Base-by-base conservation (phyloP, 2,329 filamentous ascomycete genomes). In the Thermothelomyces thermophilus region DNA sequence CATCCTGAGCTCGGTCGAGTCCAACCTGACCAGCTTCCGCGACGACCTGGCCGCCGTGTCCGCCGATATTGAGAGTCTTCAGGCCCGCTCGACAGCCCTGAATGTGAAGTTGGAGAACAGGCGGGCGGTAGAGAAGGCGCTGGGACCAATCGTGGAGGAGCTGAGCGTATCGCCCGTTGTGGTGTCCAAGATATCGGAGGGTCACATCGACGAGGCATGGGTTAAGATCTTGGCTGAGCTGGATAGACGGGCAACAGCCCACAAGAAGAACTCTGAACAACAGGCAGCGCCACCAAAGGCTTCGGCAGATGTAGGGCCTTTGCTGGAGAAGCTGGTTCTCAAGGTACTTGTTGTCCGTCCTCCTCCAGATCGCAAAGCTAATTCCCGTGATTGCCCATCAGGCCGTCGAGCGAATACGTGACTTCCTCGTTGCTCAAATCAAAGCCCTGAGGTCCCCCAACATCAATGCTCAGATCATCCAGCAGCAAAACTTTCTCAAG, bases 401-500 rank as follows among this genome's bases (percentile, higher is more conserved):
- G 82, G 91, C 90, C n/a, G 76, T 95, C 24, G 90, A 96, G 68
- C 82, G 93, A 50, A 95, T 97, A 66, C 80, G 94, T 51, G 93
- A 98, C 66, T 94, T 95, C 63, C 76, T 98, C 33, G 93, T 98
- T 11, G 80, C 87, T 14, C 91, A 97, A 66, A 93, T 98, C 65
- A 95, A 95, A 68, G 88, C 90, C 4, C 73, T 98, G 46, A 82
- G 93, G 50, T 95, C 91, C 22, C 93, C 93, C 13, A 93, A 91
- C 62, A 95, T 97, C 66, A 97, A 98, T 66, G 90, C 91, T 2
- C 93, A 98, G 65, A 86, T 97, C 50, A 90, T 98, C 42, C 93
- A 98, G 65, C 90, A 96, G 62, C 88, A 95, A 63, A 87, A 85
- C 52, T 90, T 98, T 60, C 72, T 96, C 42, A 84, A 81, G 59